Evolutionary conservation across 192 early-diverging fungal genomes (phyloP), one percentile per base, ranked within the genome.

Genomic region (Podila minutissima): DNA sequence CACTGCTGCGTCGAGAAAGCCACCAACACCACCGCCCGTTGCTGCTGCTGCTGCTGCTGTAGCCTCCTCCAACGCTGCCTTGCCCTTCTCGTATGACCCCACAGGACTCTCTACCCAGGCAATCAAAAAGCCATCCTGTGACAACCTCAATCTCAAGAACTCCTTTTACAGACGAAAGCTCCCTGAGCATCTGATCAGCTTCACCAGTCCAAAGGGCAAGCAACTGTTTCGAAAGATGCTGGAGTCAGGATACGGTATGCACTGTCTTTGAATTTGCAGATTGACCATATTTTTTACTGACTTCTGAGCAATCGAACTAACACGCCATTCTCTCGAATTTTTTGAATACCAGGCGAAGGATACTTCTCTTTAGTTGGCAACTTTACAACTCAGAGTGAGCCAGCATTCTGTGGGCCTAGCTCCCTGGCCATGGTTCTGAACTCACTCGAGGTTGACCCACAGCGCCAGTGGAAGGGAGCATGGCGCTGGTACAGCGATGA

Each of bases 381-480:
- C 78, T 96, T 97, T 74, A 94, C 95, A 17, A 94, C 91, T 32
- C 97, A 98, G 86, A 91, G 89, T 28, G 95, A 97, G 64, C 97
- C 96, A 0, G 94, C 92, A 26, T 94, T 84, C 48, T 98, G 97
- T 86, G 96, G 96, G 3, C 91, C 95, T 5, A 92, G 93, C 69
- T 95, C 95, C 48, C 84, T 97, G 64, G 93, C 95, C 57, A 97
- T 97, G 92, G 96, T 97, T 8, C 85, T 98, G 12, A 98, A 97
- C 74, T 95, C 97, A 9, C 86, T 98, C 31, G 90, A 93, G 64
- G 94, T 98, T 15, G 95, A 97, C 74, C 96, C 95, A 1, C 87
- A 91, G 13, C 79, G 90, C 55, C 85, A 87, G 20, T 97, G 96
- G 97, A 95, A 95, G 82, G 97, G 97, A 26, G 93, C 93, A 1